phyloP scores from a whole-genome alignment of 768 basidiomycete genomes.

The Kwoniella shandongensis region DNA sequence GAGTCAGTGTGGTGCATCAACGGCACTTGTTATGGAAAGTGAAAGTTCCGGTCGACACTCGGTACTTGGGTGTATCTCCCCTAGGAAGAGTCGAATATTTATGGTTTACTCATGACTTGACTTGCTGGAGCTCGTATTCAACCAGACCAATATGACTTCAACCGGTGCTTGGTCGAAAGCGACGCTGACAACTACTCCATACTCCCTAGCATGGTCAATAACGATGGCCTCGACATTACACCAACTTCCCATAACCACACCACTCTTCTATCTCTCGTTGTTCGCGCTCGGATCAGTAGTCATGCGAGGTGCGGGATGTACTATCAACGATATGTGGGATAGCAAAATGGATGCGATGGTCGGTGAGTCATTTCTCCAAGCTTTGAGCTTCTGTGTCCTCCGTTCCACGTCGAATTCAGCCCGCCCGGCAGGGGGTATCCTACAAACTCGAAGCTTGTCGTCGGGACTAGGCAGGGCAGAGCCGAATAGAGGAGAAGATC shows the following conservation, averaged over 20 bases:
- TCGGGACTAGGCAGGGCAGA: too few relatives aligned
- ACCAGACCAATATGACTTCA: too few relatives aligned
- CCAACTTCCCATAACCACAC: conserved; percentile 65
- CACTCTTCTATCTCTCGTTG: conserved; percentile 72
- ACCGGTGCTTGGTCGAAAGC: background rate
- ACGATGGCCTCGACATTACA: conserved; percentile 89
- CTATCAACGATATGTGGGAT: conserved; percentile 99
- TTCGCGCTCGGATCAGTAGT: conserved; percentile 88
- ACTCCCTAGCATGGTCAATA: conserved; percentile 84
- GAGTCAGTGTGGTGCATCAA: conserved; percentile 54
- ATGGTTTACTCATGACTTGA: too few relatives aligned
- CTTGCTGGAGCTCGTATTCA: too few relatives aligned
- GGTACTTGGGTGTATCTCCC: too few relatives aligned
- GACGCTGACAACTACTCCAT: background rate
- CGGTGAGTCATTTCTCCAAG: conserved; percentile 67
- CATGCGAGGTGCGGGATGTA: conserved; percentile 98
- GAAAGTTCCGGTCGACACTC: too few relatives aligned
- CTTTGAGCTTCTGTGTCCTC: too few relatives aligned
- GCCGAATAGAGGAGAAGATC: too few relatives aligned
- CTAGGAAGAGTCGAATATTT: too few relatives aligned
- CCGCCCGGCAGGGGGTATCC: too few relatives aligned
- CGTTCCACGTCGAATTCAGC: too few relatives aligned
- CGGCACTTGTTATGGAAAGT: too few relatives aligned
- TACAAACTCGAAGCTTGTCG: background rate
- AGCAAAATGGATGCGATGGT: conserved; percentile 84